Evolutionary conservation across 208 protist species (phyloP).

Genomic region (Trypanosoma theileri): DNA sequence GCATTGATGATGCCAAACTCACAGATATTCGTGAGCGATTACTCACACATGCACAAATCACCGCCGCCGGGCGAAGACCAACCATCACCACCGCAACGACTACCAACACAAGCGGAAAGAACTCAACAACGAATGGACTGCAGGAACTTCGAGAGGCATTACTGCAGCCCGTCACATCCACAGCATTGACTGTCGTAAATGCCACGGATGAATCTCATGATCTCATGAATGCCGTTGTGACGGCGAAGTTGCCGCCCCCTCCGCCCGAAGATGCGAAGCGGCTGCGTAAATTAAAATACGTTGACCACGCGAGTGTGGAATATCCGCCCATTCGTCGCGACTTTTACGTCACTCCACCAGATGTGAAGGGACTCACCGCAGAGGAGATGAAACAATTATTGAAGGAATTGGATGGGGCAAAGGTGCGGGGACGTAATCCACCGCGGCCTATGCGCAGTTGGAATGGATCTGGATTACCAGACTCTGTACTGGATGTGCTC

Average conservation of each 20-base stretch:
- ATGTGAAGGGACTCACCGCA: constrained; percentile 57
- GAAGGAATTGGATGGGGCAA: constrained; percentile 80
- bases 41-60: constrained; percentile 53
- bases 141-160: constrained; percentile 50
- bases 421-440: constrained; percentile 47
- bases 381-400: constrained; percentile 63
- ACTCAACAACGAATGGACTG: constrained; percentile 24
- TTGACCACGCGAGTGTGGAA: constrained; percentile 61
- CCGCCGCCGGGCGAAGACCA: constrained; percentile 16
- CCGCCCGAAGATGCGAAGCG: constrained; percentile 56
- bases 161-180: constrained; percentile 53
- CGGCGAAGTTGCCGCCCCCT: constrained; percentile 58
- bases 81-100: not conserved
- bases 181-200: constrained; percentile 70
- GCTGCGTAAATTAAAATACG: constrained; percentile 68
- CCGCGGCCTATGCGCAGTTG: constrained; percentile 81
- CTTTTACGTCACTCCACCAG: constrained; percentile 81
- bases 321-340: constrained; percentile 73
- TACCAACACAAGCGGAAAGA: not conserved
- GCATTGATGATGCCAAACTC: constrained; percentile 25
- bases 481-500: constrained; percentile 65
- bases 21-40: constrained; percentile 33
- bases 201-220: constrained; percentile 72
- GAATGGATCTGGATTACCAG: constrained; percentile 77
- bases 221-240: constrained; percentile 39